phyloP scores from a whole-genome alignment of 805 yeast species.

The Candida tallmaniae region DNA sequence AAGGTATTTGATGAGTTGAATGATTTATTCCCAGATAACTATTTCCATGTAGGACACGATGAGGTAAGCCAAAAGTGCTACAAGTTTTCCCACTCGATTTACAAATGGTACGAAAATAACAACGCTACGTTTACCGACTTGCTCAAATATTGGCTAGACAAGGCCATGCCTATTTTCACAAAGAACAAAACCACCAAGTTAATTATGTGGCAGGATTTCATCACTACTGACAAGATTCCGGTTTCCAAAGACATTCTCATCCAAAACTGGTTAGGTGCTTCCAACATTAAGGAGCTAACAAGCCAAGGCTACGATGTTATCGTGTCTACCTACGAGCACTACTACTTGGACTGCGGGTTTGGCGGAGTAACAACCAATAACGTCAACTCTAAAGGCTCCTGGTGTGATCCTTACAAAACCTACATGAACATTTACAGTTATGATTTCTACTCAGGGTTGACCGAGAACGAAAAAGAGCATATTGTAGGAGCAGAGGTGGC shows the following conservation, averaged over 20 bases:
- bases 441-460: slow-evolving; percentile 28
- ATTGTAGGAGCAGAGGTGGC: slow-evolving; percentile 38
- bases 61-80: slow-evolving; percentile 33
- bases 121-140: slow-evolving; percentile 21
- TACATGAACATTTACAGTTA: slow-evolving; percentile 39
- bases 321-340: slow-evolving; percentile 27
- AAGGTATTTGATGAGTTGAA: slow-evolving; percentile 30
- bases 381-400: slow-evolving; percentile 29
- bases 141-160: slow-evolving; percentile 31
- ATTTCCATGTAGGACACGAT: slow-evolving; percentile 42
- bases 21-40: slow-evolving; percentile 26
- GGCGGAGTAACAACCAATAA: slow-evolving; percentile 36
- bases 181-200: slow-evolving; percentile 16
- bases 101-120: slow-evolving; percentile 25
- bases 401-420: slow-evolving; percentile 42
- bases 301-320: slow-evolving; percentile 34
- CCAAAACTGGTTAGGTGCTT: slow-evolving; percentile 29
- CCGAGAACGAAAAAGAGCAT: slow-evolving; percentile 22
- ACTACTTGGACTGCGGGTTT: slow-evolving; percentile 40
- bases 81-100: slow-evolving; percentile 21
- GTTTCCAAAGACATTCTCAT: slow-evolving; percentile 29
- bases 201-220: slow-evolving; percentile 40
- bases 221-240: slow-evolving; percentile 16
- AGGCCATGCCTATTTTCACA: slow-evolving; percentile 27
- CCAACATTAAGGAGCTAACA: slow-evolving; percentile 24